phyloP scores from a whole-genome alignment of 2,329 filamentous ascomycete species.

The Colletotrichum sp. region DNA sequence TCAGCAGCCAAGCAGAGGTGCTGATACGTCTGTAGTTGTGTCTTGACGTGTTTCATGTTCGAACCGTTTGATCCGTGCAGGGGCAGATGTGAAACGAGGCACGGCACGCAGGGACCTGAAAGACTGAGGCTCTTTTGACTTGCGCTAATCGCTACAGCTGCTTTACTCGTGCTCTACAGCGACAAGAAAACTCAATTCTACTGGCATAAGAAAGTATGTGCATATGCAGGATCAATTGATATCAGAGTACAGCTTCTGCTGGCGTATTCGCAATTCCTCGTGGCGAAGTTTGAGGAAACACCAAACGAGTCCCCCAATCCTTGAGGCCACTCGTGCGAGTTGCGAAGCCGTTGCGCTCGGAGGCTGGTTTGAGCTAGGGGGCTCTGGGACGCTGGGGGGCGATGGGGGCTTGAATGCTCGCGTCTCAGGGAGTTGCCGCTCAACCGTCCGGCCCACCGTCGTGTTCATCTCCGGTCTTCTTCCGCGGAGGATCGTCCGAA shows the following conservation, averaged over 20 bases:
- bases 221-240: not conserved
- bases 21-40: conserved; percentile 12
- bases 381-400: not conserved
- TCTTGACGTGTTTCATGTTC: conserved; percentile 12
- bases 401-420: not conserved
- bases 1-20: not conserved
- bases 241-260: accelerated
- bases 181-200: not conserved
- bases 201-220: not conserved
- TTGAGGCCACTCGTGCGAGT: not conserved
- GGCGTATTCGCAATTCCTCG: not conserved
- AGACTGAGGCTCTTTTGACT: not conserved
- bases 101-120: not conserved
- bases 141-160: not conserved
- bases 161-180: not conserved
- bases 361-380: not conserved
- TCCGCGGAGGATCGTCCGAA: not conserved
- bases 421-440: not conserved
- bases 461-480: not conserved
- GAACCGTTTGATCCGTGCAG: not conserved
- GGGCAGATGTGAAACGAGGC: not conserved
- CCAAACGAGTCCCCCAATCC: not conserved
- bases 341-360: not conserved
- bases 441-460: not conserved
- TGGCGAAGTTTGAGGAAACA: not conserved